phyloP scores from a whole-genome alignment of 73 alveolate genomes.

The Paramecium bursaria region DNA sequence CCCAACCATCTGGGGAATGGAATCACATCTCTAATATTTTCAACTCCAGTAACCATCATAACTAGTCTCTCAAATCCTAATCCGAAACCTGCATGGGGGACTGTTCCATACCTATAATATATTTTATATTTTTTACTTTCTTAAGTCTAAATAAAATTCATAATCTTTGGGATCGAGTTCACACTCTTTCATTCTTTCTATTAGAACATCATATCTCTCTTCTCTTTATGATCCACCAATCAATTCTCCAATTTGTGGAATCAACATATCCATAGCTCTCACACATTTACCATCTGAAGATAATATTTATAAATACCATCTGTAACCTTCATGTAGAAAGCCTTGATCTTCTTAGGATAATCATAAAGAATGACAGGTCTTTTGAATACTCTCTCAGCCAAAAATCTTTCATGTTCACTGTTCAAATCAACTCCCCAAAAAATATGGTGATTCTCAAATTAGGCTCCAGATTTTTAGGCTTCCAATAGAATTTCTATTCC shows the following conservation, averaged over 20 bases:
- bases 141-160: conserved; percentile 98
- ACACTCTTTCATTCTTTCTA: conserved; percentile 84
- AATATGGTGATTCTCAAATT: conserved; percentile 10
- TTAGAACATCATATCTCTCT: conserved; percentile 91
- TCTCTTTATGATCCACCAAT: conserved; percentile 99
- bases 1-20: conserved; percentile 99
- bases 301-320: conserved; percentile 7
- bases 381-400: conserved; percentile 94
- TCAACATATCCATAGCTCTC: conserved; percentile 98
- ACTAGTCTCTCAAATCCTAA: conserved; percentile 99
- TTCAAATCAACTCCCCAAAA: conserved; percentile 55
- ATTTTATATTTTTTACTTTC: conserved; percentile 72
- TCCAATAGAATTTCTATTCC: conserved; percentile 47
- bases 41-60: conserved; percentile 98
- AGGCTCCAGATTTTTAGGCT: conserved; percentile 42
- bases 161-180: conserved; percentile 88
- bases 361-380: conserved; percentile 97
- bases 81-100: conserved; percentile 99
- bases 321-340: conserved; percentile 96
- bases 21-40: conserved; percentile 99
- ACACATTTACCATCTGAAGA: conserved; percentile 93
- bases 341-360: conserved; percentile 99
- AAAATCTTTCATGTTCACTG: conserved; percentile 94
- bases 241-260: conserved; percentile 98
- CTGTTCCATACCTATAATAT: conserved; percentile 84